Percentiles rank a stretch among this genome's conserved stretches.
Evolutionary conservation across 345 rosid species (phyloP).

Genomic region (Eucalyptus viminalis): DNA sequence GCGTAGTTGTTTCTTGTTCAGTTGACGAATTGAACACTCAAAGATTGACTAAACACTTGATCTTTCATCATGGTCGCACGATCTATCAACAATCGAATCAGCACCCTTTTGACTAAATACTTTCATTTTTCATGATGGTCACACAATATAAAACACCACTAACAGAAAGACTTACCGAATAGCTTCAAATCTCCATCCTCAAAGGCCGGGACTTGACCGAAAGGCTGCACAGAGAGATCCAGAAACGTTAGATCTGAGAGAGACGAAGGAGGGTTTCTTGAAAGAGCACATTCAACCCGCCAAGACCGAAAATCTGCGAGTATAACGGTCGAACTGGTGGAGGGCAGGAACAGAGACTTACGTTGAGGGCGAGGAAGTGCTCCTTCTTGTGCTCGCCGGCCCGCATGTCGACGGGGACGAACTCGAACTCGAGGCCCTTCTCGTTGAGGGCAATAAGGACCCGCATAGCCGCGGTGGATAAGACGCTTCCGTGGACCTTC

Average conservation of each 20-base stretch:
- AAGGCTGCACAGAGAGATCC: slow-evolving; percentile 50
- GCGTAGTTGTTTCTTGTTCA: neutral
- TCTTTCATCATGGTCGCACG: neutral
- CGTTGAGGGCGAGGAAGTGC: slow-evolving; percentile 1
- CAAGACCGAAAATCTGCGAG: neutral
- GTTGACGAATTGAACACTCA: neutral
- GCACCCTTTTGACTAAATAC: neutral
- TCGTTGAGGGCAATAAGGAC: slow-evolving; percentile 9
- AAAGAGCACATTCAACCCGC: neutral
- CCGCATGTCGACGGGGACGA: slow-evolving; percentile 2
- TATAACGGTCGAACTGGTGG: neutral
- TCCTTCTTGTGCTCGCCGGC: slow-evolving; percentile 15
- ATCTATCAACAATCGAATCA: neutral
- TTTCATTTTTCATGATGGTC: neutral
- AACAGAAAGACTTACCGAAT: slow-evolving; percentile 22
- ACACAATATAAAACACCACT: neutral
- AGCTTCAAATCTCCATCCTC: slow-evolving; percentile 58
- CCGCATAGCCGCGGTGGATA: slow-evolving; percentile 5
- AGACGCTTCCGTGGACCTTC: slow-evolving; percentile 4
- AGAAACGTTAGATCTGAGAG: slow-evolving; percentile 27
- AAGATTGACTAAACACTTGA: neutral
- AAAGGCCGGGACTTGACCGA: slow-evolving; percentile 63
- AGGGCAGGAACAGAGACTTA: neutral
- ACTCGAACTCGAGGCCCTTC: slow-evolving; percentile 15
- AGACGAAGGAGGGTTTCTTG: slow-evolving; percentile 13